Evolutionary conservation across 148 eudicot species (phyloP), one percentile per base, ranked within the genome.

Genomic region (Camellia lanceoleosa): DNA sequence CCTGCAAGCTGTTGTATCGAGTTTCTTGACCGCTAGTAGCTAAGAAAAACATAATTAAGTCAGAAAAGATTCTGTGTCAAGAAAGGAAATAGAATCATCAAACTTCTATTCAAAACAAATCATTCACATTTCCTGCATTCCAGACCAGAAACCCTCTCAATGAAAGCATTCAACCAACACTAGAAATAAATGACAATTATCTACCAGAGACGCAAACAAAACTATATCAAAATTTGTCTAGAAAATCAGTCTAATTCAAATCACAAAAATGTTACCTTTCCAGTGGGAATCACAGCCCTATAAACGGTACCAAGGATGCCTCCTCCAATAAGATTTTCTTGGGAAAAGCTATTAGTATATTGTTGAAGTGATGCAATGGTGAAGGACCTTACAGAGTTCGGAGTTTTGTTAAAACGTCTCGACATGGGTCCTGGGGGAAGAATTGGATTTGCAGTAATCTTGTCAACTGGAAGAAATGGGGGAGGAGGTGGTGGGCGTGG

Each of bases 21-120:
- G 89, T 82, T 97, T 97, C 94, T 91, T 97, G 82, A 97, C 95
- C 44, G 97, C 98, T 76, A 97, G 84, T 74, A 90, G 77, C 99
- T 96, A 80, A 42, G 41, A 16, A 15, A 11, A 9, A 30, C 1
- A 78, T 47, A 65, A 18, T 15, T 9, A 13, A 46, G 59, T 74
- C n/a, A 80, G n/a, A 58, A 67, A 74, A 78, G 19, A 77, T 38
- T 60, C 41, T 19, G 6, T 79, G 52, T 23, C 38, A 5, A 54
- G 18, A 65, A 19, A 74, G 60, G 47, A 47, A 73, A 54, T 52
- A n/a, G 38, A 23, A 59, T 10, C 46, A 23, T 68, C 62, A 66
- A 78, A 42, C 74, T 67, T 56, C 74, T 41, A 69, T 54, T 59
- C 63, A 56, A 74, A 74, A 59, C 13, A 56, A 68, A 74, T 49